Evolutionary conservation across 441 rosid genomes (phyloP).

Genomic region (Macaranga tanarius): DNA sequence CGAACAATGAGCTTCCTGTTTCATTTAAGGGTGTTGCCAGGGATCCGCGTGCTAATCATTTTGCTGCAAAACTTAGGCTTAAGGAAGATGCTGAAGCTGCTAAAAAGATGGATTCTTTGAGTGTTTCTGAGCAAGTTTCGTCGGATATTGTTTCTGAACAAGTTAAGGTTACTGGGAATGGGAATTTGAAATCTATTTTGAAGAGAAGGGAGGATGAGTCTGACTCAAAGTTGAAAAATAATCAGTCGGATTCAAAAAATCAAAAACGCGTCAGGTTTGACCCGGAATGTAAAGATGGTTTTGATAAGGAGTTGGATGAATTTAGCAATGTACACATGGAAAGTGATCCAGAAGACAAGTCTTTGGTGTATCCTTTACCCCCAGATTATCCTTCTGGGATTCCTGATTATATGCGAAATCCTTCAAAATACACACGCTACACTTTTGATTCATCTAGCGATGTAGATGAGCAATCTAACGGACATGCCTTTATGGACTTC

Average conservation of each 20-base stretch:
- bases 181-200: constrained; percentile 59
- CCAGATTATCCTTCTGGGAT: constrained; percentile 47
- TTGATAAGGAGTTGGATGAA: constrained; percentile 33
- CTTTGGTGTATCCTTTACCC: constrained; percentile 22
- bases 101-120: constrained; percentile 53
- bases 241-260: constrained; percentile 43
- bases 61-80: constrained; percentile 68
- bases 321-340: constrained; percentile 36
- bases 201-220: constrained; percentile 60
- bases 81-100: constrained; percentile 86
- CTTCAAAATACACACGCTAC: constrained; percentile 71
- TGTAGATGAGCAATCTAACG: constrained; percentile 70
- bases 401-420: constrained; percentile 83
- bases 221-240: constrained; percentile 36
- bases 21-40: constrained; percentile 42
- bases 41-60: constrained; percentile 79
- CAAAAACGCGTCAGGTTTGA: constrained; percentile 82
- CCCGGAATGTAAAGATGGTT: constrained; percentile 39
- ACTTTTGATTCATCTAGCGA: constrained; percentile 56
- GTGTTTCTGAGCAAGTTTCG: constrained; percentile 45
- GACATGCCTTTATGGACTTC: constrained; percentile 70
- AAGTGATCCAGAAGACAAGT: constrained; percentile 30
- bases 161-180: constrained; percentile 30
- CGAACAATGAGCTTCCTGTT: constrained; percentile 45
- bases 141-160: constrained; percentile 9